phyloP scores from a whole-genome alignment of 495 filamentous ascomycete species.

The Acidomyces sp. region DNA sequence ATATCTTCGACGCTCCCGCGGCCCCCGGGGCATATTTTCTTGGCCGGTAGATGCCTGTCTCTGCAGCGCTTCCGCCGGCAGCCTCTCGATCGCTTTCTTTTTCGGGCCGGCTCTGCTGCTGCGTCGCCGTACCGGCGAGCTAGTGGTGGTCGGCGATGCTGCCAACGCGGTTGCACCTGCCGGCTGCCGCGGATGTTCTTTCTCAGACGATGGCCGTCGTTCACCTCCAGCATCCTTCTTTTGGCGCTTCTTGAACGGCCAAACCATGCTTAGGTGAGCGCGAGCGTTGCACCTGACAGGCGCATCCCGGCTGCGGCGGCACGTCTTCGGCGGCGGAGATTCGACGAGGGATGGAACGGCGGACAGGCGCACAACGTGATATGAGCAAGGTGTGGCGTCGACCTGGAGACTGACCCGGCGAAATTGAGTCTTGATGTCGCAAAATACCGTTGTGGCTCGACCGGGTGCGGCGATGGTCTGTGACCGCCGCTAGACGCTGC shows the following conservation, averaged over 20 bases:
- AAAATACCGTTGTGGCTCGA: too few species aligned
- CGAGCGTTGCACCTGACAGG: neutral
- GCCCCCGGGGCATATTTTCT: conserved; percentile 8
- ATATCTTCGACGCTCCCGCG: conserved; percentile 27
- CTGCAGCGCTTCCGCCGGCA: neutral
- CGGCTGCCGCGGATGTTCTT: conserved; percentile 3
- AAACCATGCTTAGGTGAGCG: conserved; percentile 1
- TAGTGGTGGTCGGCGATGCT: neutral
- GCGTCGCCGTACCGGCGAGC: neutral
- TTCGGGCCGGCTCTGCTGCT: neutral
- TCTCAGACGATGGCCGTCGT: neutral
- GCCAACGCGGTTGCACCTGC: neutral
- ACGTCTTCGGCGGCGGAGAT: neutral
- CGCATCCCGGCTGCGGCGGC: neutral
- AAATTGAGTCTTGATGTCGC: too few species aligned
- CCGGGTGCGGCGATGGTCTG: too few species aligned
- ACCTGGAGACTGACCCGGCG: too few species aligned
- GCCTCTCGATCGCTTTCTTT: conserved; percentile 6
- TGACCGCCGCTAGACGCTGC: too few species aligned
- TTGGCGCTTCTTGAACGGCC: conserved; percentile 16
- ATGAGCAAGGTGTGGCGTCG: too few species aligned
- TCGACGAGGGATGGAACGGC: too few species aligned
- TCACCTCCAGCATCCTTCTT: conserved; percentile 2
- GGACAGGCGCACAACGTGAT: too few species aligned
- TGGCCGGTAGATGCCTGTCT: conserved; percentile 2